Base-by-base conservation (phyloP, 2,329 filamentous ascomycete genomes). In the Aspergillus vadensis region DNA sequence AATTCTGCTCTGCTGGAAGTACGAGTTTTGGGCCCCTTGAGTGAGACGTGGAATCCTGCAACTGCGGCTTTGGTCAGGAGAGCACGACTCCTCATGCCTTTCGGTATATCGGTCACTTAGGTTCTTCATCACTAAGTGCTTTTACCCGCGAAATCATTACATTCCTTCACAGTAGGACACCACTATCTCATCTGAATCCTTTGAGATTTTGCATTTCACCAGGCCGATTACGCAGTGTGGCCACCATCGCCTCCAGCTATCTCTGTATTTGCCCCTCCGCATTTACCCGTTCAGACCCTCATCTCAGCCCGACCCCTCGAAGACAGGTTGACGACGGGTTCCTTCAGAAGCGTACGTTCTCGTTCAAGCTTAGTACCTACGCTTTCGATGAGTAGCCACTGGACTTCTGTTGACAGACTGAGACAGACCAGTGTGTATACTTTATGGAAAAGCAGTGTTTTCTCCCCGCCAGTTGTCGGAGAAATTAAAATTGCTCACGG, bases 1-100 rank as follows among this genome's bases (percentile, higher is more conserved):
- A 55, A 60, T 60, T 63, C 49, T 49, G 43, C 55, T 61, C 32
- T 36, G 32, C 32, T 36, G 32, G 57, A 43, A 60, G 23, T 55
- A 21, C 53, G 23, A 47, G 44, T 47, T 55, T 61, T 50, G 32
- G 36, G 50, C 60, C 50, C 53, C 52, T 55, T 55, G 47, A 30
- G 48, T 63, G 61, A 58, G 59, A 58, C 50, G 36, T 55, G 44
- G n/a, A 38, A 56, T 32, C 39, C 43, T 51, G 44, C 41, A 25
- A 55, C 43, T 55, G 53, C 21, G n/a, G 23, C 39, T 49, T 32
- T 52, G 21, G 19, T 43, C 36, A 43, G 48, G n/a, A 49, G 36
- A 54, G 15, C 55, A 44, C 39, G 41, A 60, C 55, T 55, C 39
- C 49, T 58, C 27, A 48, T 38, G 36, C 25, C 12, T 32, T 39